Percentiles rank a stretch among this genome's conserved stretches.
Conservation (phyloP, 805 yeast genomes). For the Pichia insulana region DNA sequence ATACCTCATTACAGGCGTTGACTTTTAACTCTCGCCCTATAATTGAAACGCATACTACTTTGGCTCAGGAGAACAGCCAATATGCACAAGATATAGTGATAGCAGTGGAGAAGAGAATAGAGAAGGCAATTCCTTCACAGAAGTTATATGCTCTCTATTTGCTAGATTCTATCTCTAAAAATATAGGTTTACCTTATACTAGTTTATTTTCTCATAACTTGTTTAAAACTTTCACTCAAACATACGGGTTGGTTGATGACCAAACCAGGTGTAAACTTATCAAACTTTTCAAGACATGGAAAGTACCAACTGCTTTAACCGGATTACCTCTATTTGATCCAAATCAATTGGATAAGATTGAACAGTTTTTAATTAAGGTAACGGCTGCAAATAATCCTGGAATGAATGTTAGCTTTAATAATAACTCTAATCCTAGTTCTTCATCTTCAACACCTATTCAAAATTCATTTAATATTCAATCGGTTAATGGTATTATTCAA, state of each 20-base stretch:
- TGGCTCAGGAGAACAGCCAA: conserved; percentile 77
- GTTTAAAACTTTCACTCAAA: conserved; percentile 60
- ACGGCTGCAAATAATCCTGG: conserved; percentile 29
- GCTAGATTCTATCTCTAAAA: conserved; percentile 85
- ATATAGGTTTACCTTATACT: conserved; percentile 86
- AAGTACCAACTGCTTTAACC: conserved; percentile 51
- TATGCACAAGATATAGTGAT: conserved; percentile 71
- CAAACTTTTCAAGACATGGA: conserved; percentile 84
- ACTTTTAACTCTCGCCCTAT: conserved; percentile 88
- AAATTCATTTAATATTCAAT: not conserved
- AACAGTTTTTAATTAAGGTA: conserved; percentile 58
- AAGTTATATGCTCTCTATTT: conserved; percentile 80
- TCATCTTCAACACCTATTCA: not conserved
- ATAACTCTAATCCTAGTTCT: conserved; percentile 3
- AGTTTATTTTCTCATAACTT: conserved; percentile 62
- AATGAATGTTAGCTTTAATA: not conserved
- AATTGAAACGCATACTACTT: conserved; percentile 70
- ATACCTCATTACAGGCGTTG: conserved; percentile 60
- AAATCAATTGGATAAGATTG: conserved; percentile 63
- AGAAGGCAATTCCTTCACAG: conserved; percentile 70
- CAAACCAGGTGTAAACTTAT: conserved; percentile 63
- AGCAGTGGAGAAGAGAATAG: conserved; percentile 67
- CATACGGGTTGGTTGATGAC: conserved; percentile 74
- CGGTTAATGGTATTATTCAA: not conserved
- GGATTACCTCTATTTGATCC: conserved; percentile 64